Evolutionary conservation across 345 rosid genomes (phyloP).

Genomic region (Euphorbia pulcherrima): DNA sequence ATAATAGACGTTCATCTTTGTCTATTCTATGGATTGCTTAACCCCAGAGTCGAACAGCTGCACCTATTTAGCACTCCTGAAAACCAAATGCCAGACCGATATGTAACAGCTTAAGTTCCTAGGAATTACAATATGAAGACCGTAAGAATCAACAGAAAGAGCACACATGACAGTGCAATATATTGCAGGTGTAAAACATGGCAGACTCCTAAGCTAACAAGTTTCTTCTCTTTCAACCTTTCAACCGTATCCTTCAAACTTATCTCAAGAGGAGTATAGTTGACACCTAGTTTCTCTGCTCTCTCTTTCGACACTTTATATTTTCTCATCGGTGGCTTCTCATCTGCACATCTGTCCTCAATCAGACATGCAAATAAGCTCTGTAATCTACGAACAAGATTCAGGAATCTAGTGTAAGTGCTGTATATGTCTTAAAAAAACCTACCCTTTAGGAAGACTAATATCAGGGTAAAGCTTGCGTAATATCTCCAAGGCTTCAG

Average conservation of each 20-base stretch:
- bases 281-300: slow-evolving; percentile 23
- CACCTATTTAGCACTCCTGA: not conserved
- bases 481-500: no score
- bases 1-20: not conserved
- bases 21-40: no score
- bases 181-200: no score
- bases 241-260: slow-evolving; percentile 25
- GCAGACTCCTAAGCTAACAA: slow-evolving; percentile 10
- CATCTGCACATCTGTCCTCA: slow-evolving; percentile 13
- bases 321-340: not conserved
- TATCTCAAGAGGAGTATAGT: slow-evolving; percentile 27
- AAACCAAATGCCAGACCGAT: not conserved
- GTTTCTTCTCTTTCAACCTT: slow-evolving; percentile 26
- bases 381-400: not conserved
- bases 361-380: not conserved
- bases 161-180: not conserved
- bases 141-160: not conserved
- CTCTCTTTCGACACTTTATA: slow-evolving; percentile 12
- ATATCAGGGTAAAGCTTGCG: no score
- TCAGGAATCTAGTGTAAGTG: not conserved
- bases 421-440: not conserved
- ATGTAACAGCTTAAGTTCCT: not conserved
- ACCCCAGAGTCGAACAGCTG: no score
- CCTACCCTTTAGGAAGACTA: no score
- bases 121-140: not conserved